A percentile compares a stretch with the other conserved stretches of the same genome.
Conservation (phyloP, 2,329 filamentous ascomycete genomes). For the Talaromyces piceae region DNA sequence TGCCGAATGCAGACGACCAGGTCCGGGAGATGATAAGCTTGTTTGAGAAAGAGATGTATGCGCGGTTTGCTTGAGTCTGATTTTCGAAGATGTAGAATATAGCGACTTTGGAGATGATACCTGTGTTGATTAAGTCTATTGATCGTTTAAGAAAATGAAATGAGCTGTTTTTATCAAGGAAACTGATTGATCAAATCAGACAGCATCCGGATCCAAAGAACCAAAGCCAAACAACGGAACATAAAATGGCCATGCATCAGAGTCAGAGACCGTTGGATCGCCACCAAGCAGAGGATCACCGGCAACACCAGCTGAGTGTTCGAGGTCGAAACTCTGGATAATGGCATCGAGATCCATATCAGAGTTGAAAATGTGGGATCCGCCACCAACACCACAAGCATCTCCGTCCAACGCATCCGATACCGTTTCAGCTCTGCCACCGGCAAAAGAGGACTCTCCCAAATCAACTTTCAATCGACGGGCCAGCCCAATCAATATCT, state of each 20-base stretch:
- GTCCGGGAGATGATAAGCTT: slow-evolving; percentile 1
- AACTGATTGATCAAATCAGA: no score
- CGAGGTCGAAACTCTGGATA: slow-evolving; percentile 20
- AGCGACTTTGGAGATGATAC: no score
- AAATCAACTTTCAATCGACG: slow-evolving; percentile 15
- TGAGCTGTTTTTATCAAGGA: no score
- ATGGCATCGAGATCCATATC: slow-evolving; percentile 22
- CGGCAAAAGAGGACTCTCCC: not conserved
- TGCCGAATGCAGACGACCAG: slow-evolving; percentile 8
- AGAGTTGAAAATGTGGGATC: slow-evolving; percentile 8
- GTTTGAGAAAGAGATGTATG: slow-evolving; percentile 6
- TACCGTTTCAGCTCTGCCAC: not conserved
- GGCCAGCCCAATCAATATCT: slow-evolving; percentile 16
- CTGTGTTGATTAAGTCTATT: no score
- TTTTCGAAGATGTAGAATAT: no score
- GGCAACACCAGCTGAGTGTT: slow-evolving; percentile 1
- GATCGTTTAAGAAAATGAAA: no score
- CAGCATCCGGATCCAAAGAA: slow-evolving; percentile 4
- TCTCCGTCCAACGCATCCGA: not conserved
- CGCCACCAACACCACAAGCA: not conserved
- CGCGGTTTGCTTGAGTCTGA: not conserved
- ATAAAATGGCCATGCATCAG: slow-evolving; percentile 1
- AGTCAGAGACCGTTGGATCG: no score
- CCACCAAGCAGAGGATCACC: not conserved
- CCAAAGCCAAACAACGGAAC: slow-evolving; percentile 7